These are phyloP conservation scores for Thalia dealbata DNA, from an alignment of 176 grass and related monocot genomes.

Conservation along the genomic window DNA sequence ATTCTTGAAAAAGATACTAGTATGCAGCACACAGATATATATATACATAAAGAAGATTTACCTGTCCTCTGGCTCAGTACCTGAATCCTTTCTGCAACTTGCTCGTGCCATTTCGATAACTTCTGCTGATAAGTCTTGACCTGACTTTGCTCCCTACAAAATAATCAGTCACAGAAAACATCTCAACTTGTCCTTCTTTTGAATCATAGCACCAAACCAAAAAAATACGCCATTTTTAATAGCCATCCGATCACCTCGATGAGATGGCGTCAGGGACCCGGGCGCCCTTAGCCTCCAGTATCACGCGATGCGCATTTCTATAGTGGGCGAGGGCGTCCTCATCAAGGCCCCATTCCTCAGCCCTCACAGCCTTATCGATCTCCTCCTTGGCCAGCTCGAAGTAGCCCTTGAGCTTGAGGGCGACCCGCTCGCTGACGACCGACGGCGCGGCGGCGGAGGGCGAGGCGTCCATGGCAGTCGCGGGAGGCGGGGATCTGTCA, in stretches of 20 bases:
- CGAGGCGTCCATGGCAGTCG: conserved; percentile 24
- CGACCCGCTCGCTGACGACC: conserved; percentile 71
- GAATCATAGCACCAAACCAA: neutral
- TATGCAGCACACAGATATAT: neutral
- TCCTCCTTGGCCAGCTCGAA: conserved; percentile 95
- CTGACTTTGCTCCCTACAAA: conserved; percentile 53
- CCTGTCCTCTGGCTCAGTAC: conserved; percentile 57
- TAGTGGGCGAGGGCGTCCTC: conserved; percentile 71
- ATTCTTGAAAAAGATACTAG: neutral
- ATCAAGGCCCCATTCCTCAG: conserved; percentile 76
- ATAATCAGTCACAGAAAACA: too few relatives aligned
- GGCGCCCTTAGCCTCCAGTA: conserved; percentile 84
- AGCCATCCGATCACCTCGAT: conserved; percentile 35
- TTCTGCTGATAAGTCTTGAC: conserved; percentile 82
- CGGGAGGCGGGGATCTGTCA: neutral
- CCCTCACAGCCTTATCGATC: conserved; percentile 88
- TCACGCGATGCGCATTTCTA: conserved; percentile 57
- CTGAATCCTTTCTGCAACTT: conserved; percentile 64
- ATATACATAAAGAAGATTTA: neutral
- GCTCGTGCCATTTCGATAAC: conserved; percentile 75
- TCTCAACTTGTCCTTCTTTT: neutral
- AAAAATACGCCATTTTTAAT: too few relatives aligned
- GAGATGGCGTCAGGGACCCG: conserved; percentile 71
- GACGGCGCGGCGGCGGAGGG: conserved; percentile 20
- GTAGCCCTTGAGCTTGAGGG: conserved; percentile 82